A percentile compares a stretch with the other conserved stretches of the same genome.
Conservation (phyloP, 2,329 filamentous ascomycete species). For the Botrytis hyacinthi region DNA sequence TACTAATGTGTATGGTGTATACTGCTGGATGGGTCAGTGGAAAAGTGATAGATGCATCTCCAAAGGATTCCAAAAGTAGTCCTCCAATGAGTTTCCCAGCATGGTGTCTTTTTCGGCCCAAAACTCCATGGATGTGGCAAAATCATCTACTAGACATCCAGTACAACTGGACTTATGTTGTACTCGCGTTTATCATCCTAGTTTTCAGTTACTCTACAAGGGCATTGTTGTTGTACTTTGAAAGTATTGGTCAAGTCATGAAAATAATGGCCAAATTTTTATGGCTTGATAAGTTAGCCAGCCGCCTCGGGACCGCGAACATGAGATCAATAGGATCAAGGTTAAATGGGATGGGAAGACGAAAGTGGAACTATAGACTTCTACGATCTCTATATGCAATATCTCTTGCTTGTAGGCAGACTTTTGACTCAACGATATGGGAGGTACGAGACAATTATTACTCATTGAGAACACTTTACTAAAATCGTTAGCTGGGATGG, state of each 20-base stretch:
- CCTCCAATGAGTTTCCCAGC: background rate
- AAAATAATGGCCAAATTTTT: background rate
- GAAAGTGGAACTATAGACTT: background rate
- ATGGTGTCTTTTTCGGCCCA: background rate
- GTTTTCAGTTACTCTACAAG: background rate
- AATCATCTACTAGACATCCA: background rate
- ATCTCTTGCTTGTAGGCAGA: background rate
- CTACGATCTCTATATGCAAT: background rate
- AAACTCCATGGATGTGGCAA: background rate
- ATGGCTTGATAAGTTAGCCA: background rate
- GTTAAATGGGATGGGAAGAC: background rate
- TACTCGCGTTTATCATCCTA: background rate
- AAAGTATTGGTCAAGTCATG: background rate
- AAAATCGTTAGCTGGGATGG: background rate
- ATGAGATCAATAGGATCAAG: background rate
- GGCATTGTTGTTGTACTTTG: background rate
- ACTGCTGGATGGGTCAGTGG: background rate
- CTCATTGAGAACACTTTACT: background rate
- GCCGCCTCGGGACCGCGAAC: background rate
- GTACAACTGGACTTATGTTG: background rate
- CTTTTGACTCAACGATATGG: background rate
- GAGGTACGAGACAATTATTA: background rate
- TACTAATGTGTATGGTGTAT: background rate
- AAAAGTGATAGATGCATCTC: background rate
- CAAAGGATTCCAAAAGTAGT: background rate